Conservation (phyloP, 2,329 filamentous ascomycete species). For the Aspergillus felis region DNA sequence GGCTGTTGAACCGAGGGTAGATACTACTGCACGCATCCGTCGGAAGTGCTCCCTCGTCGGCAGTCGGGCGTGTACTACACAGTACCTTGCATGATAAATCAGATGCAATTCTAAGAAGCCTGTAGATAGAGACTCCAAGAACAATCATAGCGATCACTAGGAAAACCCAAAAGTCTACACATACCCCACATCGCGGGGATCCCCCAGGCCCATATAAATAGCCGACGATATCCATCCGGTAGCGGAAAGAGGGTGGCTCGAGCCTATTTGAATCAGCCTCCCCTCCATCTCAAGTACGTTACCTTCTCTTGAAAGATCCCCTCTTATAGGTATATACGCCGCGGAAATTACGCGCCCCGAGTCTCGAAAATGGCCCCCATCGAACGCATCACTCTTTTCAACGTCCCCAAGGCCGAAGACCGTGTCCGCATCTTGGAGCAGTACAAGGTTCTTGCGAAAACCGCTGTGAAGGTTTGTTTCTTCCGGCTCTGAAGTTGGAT, state of each 20-base stretch:
- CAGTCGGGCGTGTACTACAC: neutral
- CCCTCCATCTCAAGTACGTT: neutral
- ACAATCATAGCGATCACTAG: no score
- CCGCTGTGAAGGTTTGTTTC: constrained; percentile 41
- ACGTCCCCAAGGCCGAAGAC: constrained; percentile 46
- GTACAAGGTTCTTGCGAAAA: constrained; percentile 42
- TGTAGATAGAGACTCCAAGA: neutral
- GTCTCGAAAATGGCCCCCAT: constrained; percentile 35
- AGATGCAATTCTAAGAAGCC: neutral
- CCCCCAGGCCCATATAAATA: neutral
- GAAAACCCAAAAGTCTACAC: neutral
- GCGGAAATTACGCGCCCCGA: neutral
- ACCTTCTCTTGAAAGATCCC: neutral
- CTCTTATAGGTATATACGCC: no score
- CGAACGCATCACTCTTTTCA: constrained; percentile 53
- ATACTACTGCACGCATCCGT: neutral
- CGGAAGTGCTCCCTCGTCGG: neutral
- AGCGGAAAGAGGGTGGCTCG: neutral
- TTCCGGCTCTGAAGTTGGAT: neutral
- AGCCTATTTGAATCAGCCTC: neutral
- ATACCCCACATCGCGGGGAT: neutral
- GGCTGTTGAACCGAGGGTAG: no score
- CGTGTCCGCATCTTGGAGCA: constrained; percentile 42
- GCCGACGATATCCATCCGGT: neutral
- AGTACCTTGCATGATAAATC: neutral